phyloP scores from a whole-genome alignment of 2,329 filamentous ascomycete species.

The Chrysoporthe cubensis region DNA sequence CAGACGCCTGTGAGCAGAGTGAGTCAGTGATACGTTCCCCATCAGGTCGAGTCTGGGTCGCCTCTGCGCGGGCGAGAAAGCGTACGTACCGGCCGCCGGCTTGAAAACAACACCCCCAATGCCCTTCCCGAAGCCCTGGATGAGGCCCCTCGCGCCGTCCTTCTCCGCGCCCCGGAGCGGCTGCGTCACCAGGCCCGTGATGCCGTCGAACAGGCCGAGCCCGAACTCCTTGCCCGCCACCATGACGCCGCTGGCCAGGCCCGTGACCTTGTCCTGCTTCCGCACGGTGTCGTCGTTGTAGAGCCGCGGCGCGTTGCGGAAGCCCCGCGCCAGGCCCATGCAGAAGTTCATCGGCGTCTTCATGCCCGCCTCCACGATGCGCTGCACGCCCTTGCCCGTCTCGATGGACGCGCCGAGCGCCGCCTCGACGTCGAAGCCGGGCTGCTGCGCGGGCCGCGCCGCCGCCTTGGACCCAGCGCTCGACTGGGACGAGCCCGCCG shows the following conservation, averaged over 20 bases:
- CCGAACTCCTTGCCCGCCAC: slow-evolving; percentile 80
- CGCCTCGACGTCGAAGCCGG: slow-evolving; percentile 22
- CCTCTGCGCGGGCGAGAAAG: not conserved
- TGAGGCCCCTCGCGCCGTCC: slow-evolving; percentile 59
- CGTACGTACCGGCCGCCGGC: slow-evolving; percentile 74
- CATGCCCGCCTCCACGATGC: slow-evolving; percentile 75
- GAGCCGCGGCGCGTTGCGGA: slow-evolving; percentile 83
- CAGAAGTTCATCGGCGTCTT: slow-evolving; percentile 86
- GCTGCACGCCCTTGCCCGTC: slow-evolving; percentile 68
- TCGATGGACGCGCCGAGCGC: slow-evolving; percentile 45
- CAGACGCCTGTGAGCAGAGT: slow-evolving; percentile 55
- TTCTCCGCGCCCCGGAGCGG: slow-evolving; percentile 64
- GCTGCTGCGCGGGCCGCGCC: not conserved
- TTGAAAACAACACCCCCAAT: slow-evolving; percentile 82
- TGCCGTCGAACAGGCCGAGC: slow-evolving; percentile 78
- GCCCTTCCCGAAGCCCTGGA: slow-evolving; percentile 83
- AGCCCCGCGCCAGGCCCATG: slow-evolving; percentile 79
- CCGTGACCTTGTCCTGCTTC: slow-evolving; percentile 78
- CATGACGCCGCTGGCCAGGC: slow-evolving; percentile 73
- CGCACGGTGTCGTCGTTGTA: slow-evolving; percentile 85
- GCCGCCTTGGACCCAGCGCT: not conserved
- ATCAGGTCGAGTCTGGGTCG: not conserved
- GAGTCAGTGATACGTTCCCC: slow-evolving; percentile 4
- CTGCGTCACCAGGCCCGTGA: slow-evolving; percentile 80
- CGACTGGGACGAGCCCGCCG: not conserved